These are phyloP conservation scores for Rhodofomes roseus DNA, from an alignment of 1,284 basidiomycete species.

Conservation along the genomic window DNA sequence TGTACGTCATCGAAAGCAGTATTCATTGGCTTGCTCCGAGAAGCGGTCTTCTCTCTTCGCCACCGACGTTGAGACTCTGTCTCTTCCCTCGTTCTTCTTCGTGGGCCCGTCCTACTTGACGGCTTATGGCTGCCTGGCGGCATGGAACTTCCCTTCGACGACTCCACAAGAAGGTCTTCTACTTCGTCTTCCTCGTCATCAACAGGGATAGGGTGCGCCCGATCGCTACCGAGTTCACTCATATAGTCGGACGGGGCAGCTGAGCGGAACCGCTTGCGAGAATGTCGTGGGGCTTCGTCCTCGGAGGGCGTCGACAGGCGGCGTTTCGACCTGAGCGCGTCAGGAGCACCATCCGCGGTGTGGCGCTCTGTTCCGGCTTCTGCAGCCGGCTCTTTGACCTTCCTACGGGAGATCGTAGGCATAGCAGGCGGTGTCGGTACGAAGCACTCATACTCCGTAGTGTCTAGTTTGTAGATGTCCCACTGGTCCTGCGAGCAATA, in stretches of 20 bases:
- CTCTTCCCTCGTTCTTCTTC: background rate
- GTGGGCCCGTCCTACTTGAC: background rate
- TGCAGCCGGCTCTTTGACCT: constrained; percentile 2
- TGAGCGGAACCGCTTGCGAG: constrained; percentile 19
- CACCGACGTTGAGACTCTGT: background rate
- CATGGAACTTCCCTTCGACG: background rate
- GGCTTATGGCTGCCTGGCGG: background rate
- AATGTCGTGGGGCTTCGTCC: constrained; percentile 4
- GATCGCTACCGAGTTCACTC: constrained; percentile 12
- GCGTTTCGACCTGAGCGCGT: constrained; percentile 13
- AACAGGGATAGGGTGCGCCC: constrained; percentile 4
- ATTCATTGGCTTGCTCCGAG: background rate
- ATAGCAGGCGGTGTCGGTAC: constrained; percentile 45
- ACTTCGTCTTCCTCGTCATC: constrained; percentile 51
- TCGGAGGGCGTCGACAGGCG: constrained; percentile 15
- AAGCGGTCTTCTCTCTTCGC: background rate
- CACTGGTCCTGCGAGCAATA: constrained; percentile 69
- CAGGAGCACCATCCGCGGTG: background rate
- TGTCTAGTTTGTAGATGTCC: constrained; percentile 80
- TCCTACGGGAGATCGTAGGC: constrained; percentile 23
- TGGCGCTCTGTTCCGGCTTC: background rate
- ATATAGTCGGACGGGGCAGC: constrained; percentile 7
- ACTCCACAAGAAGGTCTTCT: constrained; percentile 54
- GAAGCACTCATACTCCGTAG: constrained; percentile 55
- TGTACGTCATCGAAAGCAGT: background rate